Base-by-base conservation (phyloP, 768 basidiomycete genomes). In the Kwoniella dejecticola region DNA sequence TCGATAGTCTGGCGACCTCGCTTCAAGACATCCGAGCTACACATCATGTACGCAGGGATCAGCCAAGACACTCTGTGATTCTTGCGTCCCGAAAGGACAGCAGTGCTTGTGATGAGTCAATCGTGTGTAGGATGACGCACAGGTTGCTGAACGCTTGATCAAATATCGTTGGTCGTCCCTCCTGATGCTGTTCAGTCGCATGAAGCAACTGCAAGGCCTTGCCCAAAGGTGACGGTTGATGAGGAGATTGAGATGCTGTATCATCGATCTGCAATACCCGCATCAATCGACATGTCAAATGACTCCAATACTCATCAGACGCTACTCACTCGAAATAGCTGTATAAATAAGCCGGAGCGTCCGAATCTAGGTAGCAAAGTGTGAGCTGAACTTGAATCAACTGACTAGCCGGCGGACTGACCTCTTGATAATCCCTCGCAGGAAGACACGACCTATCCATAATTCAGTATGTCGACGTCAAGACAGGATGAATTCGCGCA, bases 331-430 rank as follows among this genome's bases (percentile, higher is more conserved):
- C 60, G 48, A 45, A 71, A 59, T 1, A 69, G 42, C 47, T 69
- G 59, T 6, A 71, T 21, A 54, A 69, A 66, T 12, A 74, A 47
- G 0, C 70, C 70, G 5, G 67, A 65, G 23, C 58, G n/a, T n/a
- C 69, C 68, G 36, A 70, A 71, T 13, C 52, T 63, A 33, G 5
- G 45, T 31, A 41, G 53, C 2, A n/a, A 33, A 15, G 24, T 41
- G 42, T 30, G 27, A 26, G 36, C 7, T 4, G 11, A 19, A 6
- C 15, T 13, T 38, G 7, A 13, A 27, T 26, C 47, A 30, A 24
- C n/a, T 21, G 29, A 15, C 41, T 5, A 47, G 10, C 26, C 23
- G 19, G 12, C 45, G 30, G 11, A 53, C 63, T 5, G 23, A 65
- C 64, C 47, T 49, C 17, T 65, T 50, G 33, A 65, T 41, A 13